These are phyloP conservation scores for Sclerotinia glacialis DNA, from an alignment of 2,329 filamentous ascomycete species.

Conservation along the genomic window DNA sequence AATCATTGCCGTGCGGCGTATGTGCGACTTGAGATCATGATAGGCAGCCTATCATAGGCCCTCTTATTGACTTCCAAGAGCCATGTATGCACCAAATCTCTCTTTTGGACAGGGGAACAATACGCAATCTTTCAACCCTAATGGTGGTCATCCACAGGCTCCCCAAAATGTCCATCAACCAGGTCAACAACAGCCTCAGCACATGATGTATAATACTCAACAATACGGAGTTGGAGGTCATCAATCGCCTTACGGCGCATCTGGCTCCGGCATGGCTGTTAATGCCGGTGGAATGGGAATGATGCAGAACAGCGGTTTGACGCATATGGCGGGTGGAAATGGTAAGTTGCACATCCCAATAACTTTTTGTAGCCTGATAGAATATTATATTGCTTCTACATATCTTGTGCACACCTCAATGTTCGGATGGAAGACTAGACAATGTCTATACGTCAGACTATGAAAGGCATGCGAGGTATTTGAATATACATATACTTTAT, in stretches of 20 bases:
- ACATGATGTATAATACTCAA: constrained; percentile 57
- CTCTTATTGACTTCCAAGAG: constrained; percentile 16
- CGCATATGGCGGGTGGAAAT: constrained; percentile 38
- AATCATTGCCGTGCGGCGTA: constrained; percentile 23
- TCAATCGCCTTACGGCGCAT: constrained; percentile 33
- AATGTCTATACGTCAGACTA: not conserved
- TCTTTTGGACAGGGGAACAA: constrained; percentile 24
- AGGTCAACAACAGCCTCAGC: constrained; percentile 40
- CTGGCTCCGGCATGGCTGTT: constrained; percentile 34
- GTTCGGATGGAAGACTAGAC: not conserved
- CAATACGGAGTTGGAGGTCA: constrained; percentile 32
- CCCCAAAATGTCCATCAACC: constrained; percentile 27
- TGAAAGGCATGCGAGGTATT: constrained; percentile 3
- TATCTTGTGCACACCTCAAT: constrained; percentile 10
- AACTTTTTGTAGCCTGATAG: constrained; percentile 7
- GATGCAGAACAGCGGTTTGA: constrained; percentile 51
- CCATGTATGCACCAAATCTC: constrained; percentile 28
- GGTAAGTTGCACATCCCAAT: constrained; percentile 37
- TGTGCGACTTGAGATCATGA: constrained; percentile 23
- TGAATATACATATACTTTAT: constrained; percentile 6
- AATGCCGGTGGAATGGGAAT: constrained; percentile 46
- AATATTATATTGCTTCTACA: constrained; percentile 10
- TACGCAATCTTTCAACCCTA: constrained; percentile 25
- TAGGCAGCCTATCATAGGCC: constrained; percentile 24
- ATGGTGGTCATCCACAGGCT: constrained; percentile 25